These are phyloP conservation scores for Strombidium stylifer DNA, from an alignment of 73 alveolate genomes.

Conservation along the genomic window DNA sequence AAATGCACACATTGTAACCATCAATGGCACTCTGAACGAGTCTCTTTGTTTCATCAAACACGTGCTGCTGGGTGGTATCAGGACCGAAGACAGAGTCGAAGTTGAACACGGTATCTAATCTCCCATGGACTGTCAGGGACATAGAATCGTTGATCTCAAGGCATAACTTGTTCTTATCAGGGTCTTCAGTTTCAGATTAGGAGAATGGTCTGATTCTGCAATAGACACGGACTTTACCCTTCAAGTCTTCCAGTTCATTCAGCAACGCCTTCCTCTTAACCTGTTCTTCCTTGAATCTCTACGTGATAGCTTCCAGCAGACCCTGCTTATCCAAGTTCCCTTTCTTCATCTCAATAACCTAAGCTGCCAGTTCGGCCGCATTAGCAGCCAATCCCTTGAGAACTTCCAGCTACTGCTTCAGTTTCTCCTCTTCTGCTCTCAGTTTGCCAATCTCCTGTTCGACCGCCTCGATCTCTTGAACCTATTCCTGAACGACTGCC, in stretches of 20 bases:
- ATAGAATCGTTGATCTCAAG: slow-evolving; percentile 30
- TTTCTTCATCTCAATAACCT: neutral
- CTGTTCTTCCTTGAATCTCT: slow-evolving; percentile 53
- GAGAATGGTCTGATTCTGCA: slow-evolving; percentile 97
- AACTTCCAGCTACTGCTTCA: no score
- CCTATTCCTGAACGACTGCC: slow-evolving; percentile 7
- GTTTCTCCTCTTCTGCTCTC: neutral
- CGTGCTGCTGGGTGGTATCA: slow-evolving; percentile 76
- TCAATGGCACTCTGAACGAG: slow-evolving; percentile 91
- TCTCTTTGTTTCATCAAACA: slow-evolving; percentile 84
- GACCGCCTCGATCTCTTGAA: slow-evolving; percentile 10
- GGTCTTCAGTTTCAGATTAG: neutral
- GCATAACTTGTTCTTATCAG: slow-evolving; percentile 54
- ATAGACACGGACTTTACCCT: slow-evolving; percentile 91
- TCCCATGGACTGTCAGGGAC: slow-evolving; percentile 37
- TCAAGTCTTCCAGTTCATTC: slow-evolving; percentile 85
- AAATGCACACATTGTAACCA: slow-evolving; percentile 98
- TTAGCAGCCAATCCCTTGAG: no score
- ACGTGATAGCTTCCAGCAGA: slow-evolving; percentile 2
- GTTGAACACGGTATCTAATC: slow-evolving; percentile 45
- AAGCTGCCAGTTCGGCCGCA: no score
- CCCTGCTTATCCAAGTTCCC: neutral
- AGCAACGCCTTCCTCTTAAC: slow-evolving; percentile 65
- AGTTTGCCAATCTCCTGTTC: slow-evolving; percentile 16
- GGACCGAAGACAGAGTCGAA: slow-evolving; percentile 81